These are phyloP conservation scores for Raphanus raphanistrum DNA, from an alignment of 345 rosid species.

Conservation along the genomic window DNA sequence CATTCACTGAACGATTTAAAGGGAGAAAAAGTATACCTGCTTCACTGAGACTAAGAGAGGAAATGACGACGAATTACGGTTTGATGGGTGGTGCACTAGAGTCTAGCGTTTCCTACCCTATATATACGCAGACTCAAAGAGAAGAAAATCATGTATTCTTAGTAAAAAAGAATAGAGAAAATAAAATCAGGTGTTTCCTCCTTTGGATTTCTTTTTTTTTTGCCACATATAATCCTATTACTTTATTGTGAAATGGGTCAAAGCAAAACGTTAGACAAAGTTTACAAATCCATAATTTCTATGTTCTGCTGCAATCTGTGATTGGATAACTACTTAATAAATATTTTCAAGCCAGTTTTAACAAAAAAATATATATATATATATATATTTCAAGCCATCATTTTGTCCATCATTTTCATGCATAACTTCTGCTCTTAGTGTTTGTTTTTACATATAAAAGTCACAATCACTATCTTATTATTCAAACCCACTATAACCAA, in stretches of 20 bases:
- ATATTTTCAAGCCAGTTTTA: too few relatives aligned
- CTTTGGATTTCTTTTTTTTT: neutral
- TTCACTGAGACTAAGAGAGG: neutral
- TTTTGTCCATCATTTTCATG: neutral
- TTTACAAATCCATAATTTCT: neutral
- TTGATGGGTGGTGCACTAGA: constrained; percentile 18
- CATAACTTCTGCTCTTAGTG: neutral
- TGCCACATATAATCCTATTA: neutral
- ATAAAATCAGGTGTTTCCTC: neutral
- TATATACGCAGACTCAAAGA: neutral
- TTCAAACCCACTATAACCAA: neutral
- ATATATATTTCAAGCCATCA: too few relatives aligned
- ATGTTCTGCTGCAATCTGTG: neutral
- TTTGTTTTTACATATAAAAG: neutral
- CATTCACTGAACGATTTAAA: neutral
- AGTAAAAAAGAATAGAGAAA: too few relatives aligned
- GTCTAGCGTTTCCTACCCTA: neutral
- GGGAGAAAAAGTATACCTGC: neutral
- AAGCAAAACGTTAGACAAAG: neutral
- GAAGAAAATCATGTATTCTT: neutral
- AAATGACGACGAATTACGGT: neutral
- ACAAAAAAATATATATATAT: too few relatives aligned
- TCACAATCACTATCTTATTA: neutral
- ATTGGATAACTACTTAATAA: neutral
- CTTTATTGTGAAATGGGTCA: neutral